Percentiles rank a stretch among this genome's conserved stretches.
Conservation (phyloP, 78 protist genomes). For the Dictyostelium firmibasis region DNA sequence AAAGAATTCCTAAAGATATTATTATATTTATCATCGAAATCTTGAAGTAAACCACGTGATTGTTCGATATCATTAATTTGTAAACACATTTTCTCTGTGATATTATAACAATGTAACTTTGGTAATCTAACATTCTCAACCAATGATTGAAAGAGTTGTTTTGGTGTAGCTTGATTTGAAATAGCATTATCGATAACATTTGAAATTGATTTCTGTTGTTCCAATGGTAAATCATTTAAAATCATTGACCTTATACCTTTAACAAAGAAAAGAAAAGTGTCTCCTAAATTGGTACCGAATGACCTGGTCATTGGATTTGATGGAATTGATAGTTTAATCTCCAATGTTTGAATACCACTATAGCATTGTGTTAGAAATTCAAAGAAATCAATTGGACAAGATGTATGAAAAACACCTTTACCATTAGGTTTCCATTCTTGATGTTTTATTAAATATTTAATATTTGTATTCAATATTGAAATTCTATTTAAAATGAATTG, state of each 20-base stretch:
- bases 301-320: constrained; percentile 11
- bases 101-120: background rate
- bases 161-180: background rate
- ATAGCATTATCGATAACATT: background rate
- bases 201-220: background rate
- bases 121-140: background rate
- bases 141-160: background rate
- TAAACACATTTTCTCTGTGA: constrained; percentile 15
- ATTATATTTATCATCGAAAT: constrained; percentile 25
- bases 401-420: constrained; percentile 33
- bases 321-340: background rate
- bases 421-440: constrained; percentile 62
- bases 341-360: constrained; percentile 26
- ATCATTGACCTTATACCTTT: constrained; percentile 1
- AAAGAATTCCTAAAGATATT: constrained; percentile 23
- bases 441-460: constrained; percentile 1
- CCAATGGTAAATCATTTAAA: background rate
- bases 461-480: constrained; percentile 2
- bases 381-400: constrained; percentile 56
- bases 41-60: constrained; percentile 21
- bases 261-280: constrained; percentile 37
- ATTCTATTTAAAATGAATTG: constrained; percentile 48
- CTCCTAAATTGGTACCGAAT: constrained; percentile 46
- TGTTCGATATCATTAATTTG: constrained; percentile 63
- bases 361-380: constrained; percentile 21